Base-by-base conservation (phyloP, 1,284 basidiomycete species). In the Rhizoctonia solani region DNA sequence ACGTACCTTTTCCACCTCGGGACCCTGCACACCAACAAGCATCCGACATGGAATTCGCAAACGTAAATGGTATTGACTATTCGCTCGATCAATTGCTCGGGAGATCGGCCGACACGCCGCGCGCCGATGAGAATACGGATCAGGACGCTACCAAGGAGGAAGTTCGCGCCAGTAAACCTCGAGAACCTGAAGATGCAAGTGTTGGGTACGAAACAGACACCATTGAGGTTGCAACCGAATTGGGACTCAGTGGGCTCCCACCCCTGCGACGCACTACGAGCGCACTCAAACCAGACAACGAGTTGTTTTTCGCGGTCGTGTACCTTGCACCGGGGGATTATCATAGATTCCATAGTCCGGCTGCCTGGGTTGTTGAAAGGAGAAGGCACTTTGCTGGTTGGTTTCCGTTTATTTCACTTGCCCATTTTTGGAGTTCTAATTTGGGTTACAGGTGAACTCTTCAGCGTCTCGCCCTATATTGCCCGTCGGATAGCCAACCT, bases 241-340 rank as follows among this genome's bases (percentile, higher is more conserved):
- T 91, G 78, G 89, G 88, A 29, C 79, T 85, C 11, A 39, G 44
- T 5, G 54, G 25, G 1, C 13, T 58, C 14, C 81, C 79, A 49
- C 76, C 83, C 0, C 67, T 70, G 14, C 68, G 69, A 39, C 59
- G 65, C 32, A 55, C 68, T 25, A 61, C 70, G 16, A 63, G 68
- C n/a, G 79, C 76, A 52, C 80, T 86, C 46, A 84, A 84, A 72
- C 83, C 85, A 3, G 91, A 89, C 13, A 89, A 96, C 75, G 85
- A 87, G 54, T 85, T 98, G 41, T 96, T 87, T 80, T 99, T 98
- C 78, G 81, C 90, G 50, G 96, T 99, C 73, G 89, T 99, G 72
- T 99, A 99, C 79, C 89, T 99, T 65, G 96, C 96, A 0, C 96
- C 96, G 0, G 97, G 97, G 0, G 97, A 99, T 78, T 99, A 99